These are phyloP conservation scores for Neonectria faginata DNA, from an alignment of 2,329 filamentous ascomycete genomes.

Conservation along the genomic window DNA sequence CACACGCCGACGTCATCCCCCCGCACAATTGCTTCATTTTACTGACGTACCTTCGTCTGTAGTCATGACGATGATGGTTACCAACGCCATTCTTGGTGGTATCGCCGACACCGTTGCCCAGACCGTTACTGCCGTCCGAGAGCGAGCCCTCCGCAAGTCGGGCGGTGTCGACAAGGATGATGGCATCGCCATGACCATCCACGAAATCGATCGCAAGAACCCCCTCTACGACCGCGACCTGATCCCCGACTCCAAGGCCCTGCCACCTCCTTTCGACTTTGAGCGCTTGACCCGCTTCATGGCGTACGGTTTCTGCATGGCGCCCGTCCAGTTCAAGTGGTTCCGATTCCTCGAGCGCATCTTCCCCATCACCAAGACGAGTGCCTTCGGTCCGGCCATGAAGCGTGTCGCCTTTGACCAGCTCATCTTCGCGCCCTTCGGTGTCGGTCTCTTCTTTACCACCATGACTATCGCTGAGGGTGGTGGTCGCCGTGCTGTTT, in stretches of 20 bases:
- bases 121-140: conserved; percentile 84
- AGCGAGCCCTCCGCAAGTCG: conserved; percentile 73
- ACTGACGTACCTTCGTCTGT: conserved; percentile 25
- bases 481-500: conserved; percentile 82
- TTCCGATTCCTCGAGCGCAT: conserved; percentile 84
- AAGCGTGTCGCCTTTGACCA: conserved; percentile 95
- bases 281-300: conserved; percentile 95
- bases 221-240: conserved; percentile 73
- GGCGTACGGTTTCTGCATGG: conserved; percentile 97
- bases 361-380: conserved; percentile 86
- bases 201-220: conserved; percentile 86
- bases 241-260: conserved; percentile 69
- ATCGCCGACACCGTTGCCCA: conserved; percentile 97
- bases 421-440: conserved; percentile 90
- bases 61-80: conserved; percentile 99
- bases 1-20: background rate
- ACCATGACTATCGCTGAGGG: conserved; percentile 97
- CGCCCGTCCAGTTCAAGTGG: conserved; percentile 95
- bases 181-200: conserved; percentile 85
- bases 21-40: conserved; percentile 13
- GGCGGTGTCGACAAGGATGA: conserved; percentile 72
- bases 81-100: conserved; percentile 94
- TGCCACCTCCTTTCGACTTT: conserved; percentile 92
- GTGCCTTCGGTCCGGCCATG: conserved; percentile 80
- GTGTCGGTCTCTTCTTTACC: conserved; percentile 89